Evolutionary conservation across 176 grass and related monocot genomes (phyloP).

Genomic region (Stipa capillata): DNA sequence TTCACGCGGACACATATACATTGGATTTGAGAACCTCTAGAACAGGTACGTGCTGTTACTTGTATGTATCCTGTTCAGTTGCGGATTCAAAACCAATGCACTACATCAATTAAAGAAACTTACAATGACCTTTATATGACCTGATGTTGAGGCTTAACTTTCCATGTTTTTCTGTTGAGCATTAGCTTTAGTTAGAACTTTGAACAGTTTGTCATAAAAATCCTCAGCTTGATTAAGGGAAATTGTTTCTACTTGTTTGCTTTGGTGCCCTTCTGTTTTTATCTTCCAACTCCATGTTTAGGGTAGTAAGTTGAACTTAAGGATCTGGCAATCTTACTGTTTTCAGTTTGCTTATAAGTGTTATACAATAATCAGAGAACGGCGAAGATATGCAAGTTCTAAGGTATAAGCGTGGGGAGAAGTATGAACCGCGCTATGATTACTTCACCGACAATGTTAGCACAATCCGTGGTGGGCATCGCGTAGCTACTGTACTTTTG

Average conservation of each 20-base stretch:
- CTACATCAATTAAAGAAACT: neutral
- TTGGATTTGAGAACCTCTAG: too few relatives aligned
- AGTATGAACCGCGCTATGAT: conserved; percentile 79
- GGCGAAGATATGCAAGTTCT: conserved; percentile 87
- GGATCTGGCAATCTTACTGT: neutral
- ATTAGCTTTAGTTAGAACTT: neutral
- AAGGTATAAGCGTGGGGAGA: conserved; percentile 73
- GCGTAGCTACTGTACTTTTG: conserved; percentile 84
- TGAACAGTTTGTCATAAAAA: neutral
- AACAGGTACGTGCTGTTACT: neutral
- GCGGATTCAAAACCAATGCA: neutral
- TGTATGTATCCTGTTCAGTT: neutral
- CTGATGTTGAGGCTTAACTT: neutral
- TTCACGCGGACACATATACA: too few relatives aligned
- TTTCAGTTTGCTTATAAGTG: neutral
- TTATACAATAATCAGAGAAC: conserved; percentile 67
- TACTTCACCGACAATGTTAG: conserved; percentile 88
- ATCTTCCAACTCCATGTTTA: neutral
- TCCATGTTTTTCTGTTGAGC: neutral
- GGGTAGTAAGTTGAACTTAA: neutral
- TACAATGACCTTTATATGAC: neutral
- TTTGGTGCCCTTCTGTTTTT: neutral
- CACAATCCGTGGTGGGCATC: conserved; percentile 63
- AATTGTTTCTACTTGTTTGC: neutral
- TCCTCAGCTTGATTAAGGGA: neutral